These are phyloP conservation scores for Monilinia fructigena DNA, from an alignment of 2,329 filamentous ascomycete species.

Conservation along the genomic window DNA sequence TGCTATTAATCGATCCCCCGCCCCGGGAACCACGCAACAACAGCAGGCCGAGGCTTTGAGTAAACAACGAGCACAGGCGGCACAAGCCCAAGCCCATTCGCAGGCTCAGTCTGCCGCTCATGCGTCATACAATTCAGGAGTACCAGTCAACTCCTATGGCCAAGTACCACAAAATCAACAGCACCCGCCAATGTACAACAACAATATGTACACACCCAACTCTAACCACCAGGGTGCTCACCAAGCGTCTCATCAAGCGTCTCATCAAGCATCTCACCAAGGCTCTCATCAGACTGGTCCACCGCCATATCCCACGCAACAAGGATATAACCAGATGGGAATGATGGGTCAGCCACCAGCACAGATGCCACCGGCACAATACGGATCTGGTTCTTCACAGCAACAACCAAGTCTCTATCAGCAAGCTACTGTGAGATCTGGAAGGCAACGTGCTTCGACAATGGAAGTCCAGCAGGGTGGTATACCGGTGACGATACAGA, in stretches of 20 bases:
- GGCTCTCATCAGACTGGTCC: conserved; percentile 52
- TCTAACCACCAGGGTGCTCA: conserved; percentile 45
- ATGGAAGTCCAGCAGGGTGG: conserved; percentile 95
- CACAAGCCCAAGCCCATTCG: conserved; percentile 50
- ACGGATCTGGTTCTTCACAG: conserved; percentile 51
- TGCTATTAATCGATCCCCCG: conserved; percentile 80
- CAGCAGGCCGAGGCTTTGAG: conserved; percentile 91
- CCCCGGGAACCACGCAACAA: conserved; percentile 91
- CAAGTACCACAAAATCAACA: conserved; percentile 60
- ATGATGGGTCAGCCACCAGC: conserved; percentile 62
- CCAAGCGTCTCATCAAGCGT: conserved; percentile 42
- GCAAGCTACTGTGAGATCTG: conserved; percentile 73
- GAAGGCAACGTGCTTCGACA: conserved; percentile 86
- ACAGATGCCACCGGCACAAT: conserved; percentile 65
- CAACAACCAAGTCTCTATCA: conserved; percentile 66
- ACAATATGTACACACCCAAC: conserved; percentile 74
- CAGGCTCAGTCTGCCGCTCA: conserved; percentile 64
- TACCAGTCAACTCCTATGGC: conserved; percentile 22
- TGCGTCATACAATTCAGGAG: conserved; percentile 38
- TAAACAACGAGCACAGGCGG: conserved; percentile 79
- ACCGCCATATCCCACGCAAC: conserved; percentile 76
- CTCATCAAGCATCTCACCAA: conserved; percentile 44
- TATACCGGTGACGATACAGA: conserved; percentile 87
- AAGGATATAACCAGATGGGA: conserved; percentile 70
- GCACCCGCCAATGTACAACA: conserved; percentile 71